Conservation (phyloP, 2,329 filamentous ascomycete genomes). For the Pyrenochaeta sp. region DNA sequence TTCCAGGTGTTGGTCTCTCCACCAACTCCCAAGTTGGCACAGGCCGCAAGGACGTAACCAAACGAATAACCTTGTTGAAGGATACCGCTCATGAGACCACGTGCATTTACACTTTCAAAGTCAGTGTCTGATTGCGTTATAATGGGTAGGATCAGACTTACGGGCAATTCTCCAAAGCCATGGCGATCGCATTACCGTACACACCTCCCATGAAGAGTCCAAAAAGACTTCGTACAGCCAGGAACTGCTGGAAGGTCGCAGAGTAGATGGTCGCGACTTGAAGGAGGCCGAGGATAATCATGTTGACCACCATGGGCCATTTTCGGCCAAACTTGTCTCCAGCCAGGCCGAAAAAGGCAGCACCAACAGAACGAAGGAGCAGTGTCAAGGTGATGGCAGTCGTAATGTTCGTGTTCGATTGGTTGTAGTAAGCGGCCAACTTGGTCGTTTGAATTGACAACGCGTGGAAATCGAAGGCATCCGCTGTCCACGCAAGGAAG, state of each 20-base stretch:
- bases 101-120: conserved; percentile 60
- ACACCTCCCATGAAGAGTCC: conserved; percentile 84
- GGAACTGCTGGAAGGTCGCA: conserved; percentile 74
- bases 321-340: conserved; percentile 83
- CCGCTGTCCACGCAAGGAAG: conserved; percentile 78
- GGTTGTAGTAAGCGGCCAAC: conserved; percentile 66
- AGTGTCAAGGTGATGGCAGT: conserved; percentile 80
- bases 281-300: conserved; percentile 74
- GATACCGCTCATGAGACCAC: conserved; percentile 83
- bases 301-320: conserved; percentile 84
- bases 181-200: conserved; percentile 80
- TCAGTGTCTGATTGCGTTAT: conserved; percentile 32
- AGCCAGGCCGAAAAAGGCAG: conserved; percentile 77
- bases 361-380: conserved; percentile 77
- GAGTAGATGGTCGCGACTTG: conserved; percentile 83
- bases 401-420: conserved; percentile 73
- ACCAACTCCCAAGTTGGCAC: conserved; percentile 77
- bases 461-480: conserved; percentile 88
- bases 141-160: conserved; percentile 44
- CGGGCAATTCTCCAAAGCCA: conserved; percentile 79
- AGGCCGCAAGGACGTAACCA: conserved; percentile 81
- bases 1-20: conserved; percentile 73
- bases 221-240: conserved; percentile 77
- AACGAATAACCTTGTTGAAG: conserved; percentile 83
- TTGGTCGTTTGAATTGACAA: conserved; percentile 76